Evolutionary conservation across 306 rosid species (phyloP).

Genomic region (Datisca glomerata): DNA sequence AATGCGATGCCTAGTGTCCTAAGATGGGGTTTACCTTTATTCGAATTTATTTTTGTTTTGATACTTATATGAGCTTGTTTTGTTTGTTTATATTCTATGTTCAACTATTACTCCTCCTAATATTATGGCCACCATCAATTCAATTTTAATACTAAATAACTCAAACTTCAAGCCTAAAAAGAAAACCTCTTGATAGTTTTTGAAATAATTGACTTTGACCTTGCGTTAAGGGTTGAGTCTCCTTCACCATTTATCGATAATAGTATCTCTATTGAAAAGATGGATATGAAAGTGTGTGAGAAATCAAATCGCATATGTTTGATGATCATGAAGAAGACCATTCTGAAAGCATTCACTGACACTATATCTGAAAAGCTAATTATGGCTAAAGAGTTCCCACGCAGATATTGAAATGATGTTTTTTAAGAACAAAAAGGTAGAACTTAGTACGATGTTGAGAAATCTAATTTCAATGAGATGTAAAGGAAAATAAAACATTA

Average conservation of each 20-base stretch:
- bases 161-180: not conserved
- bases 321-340: not conserved
- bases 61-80: not conserved
- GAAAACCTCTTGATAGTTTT: not conserved
- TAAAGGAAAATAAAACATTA: not conserved
- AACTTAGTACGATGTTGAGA: not conserved
- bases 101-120: not conserved
- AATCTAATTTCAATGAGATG: not conserved
- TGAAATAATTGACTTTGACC: not conserved
- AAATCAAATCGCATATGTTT: not conserved
- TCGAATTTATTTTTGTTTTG: not conserved
- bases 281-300: not conserved
- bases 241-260: not conserved
- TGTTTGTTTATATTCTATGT: too few species aligned
- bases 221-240: not conserved
- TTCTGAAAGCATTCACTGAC: not conserved
- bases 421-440: not conserved
- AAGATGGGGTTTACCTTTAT: not conserved
- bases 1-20: not conserved
- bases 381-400: not conserved
- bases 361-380: not conserved
- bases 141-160: not conserved
- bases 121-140: too few species aligned
- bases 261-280: not conserved
- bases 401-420: not conserved